Percentiles rank a stretch among this genome's conserved stretches.
These are phyloP conservation scores for Grosmannia huntii DNA, from an alignment of 2,329 filamentous ascomycete genomes.

Conservation along the genomic window DNA sequence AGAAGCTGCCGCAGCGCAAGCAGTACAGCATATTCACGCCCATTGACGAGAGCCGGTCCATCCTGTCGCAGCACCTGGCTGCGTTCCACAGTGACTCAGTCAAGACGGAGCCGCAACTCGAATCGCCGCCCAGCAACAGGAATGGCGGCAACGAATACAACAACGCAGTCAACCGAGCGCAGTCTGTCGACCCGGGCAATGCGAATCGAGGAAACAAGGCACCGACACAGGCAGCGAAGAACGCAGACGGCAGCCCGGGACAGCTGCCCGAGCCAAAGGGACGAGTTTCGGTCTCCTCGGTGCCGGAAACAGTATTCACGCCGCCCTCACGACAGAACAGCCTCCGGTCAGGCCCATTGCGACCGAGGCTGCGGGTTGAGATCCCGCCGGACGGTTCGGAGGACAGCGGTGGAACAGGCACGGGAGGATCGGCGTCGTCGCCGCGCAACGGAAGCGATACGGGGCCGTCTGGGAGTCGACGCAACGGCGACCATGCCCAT, in stretches of 20 bases:
- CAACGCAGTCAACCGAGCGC: background rate
- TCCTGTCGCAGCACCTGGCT: constrained; percentile 72
- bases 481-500: constrained; percentile 19
- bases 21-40: constrained; percentile 94
- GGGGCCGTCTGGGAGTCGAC: constrained; percentile 39
- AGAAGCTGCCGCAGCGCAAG: constrained; percentile 61
- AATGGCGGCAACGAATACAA: background rate
- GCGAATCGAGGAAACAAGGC: constrained; percentile 20
- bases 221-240: constrained; percentile 42
- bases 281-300: constrained; percentile 44
- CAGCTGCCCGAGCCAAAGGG: constrained; percentile 24
- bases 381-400: constrained; percentile 80
- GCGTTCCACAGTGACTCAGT: constrained; percentile 46
- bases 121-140: constrained; percentile 1
- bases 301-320: constrained; percentile 51
- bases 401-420: constrained; percentile 59
- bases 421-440: constrained; percentile 48
- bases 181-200: constrained; percentile 8
- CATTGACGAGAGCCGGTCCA: constrained; percentile 83
- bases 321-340: constrained; percentile 73
- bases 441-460: constrained; percentile 41
- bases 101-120: constrained; percentile 23
- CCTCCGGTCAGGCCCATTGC: constrained; percentile 48
- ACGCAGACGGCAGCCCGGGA: constrained; percentile 35
- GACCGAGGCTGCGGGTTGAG: constrained; percentile 81